Base-by-base conservation (phyloP, 768 basidiomycete species). In the Pulveroboletus ravenelii region DNA sequence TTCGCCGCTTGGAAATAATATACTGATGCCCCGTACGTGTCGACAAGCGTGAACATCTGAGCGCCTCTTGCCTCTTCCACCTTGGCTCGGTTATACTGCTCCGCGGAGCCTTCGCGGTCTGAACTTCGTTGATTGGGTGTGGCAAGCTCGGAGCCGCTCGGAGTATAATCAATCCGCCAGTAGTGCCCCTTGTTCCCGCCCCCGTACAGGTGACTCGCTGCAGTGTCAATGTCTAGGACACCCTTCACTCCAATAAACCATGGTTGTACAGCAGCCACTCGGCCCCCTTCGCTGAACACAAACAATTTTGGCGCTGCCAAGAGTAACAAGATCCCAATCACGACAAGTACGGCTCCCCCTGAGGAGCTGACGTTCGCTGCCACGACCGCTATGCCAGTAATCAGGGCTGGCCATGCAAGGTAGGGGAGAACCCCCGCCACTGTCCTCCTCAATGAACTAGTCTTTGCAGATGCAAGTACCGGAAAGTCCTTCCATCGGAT, bases 401-500 rank as follows among this genome's bases (percentile, higher is more conserved):
- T 32, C 20, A 61, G 10, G 7, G 23, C 8, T 1, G 47, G 47
- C 56, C 56, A 57, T 0, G 53, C 41, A 10, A 49, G 38, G 42
- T 54, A 51, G 10, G 59, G 55, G 1, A 61, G 0, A n/a, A n/a
- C 40, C 2, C 48, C 52, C 0, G 45, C 18, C 10, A 61, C n/a
- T 2, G 31, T n/a, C n/a, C 56, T 50, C 29, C 45, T 38, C 20
- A 57, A 2, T 3, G 59, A 61, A 20, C 34, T 34, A 5, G 48
- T 40, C 4, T 41, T 57, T 8, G 23, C 17, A 20, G 54, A 52
- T 2, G 56, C 48, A 15, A 61, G 18, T 10, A 47, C 37, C 1
- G 59, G 59, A 39, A 60, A 60, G 34, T 54, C 49, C 15, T 57
- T 60, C 59, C 59, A 60, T 14, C 59, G 52, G 41, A 60, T 60